phyloP scores from a whole-genome alignment of 345 rosid species.

The Lepidium aucheri region DNA sequence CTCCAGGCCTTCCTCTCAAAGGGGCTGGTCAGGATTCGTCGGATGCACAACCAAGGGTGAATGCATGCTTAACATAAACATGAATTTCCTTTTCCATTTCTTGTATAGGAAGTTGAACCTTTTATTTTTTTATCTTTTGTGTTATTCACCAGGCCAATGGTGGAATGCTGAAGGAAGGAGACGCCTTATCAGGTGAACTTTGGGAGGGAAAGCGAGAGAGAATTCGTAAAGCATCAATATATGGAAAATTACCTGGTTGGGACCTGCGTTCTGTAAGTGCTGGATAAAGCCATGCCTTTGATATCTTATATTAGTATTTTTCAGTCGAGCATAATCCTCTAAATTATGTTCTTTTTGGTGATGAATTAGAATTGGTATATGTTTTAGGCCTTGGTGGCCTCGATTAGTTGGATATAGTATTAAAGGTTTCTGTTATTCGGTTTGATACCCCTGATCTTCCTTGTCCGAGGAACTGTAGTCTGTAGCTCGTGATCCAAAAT shows the following conservation, averaged over 20 bases:
- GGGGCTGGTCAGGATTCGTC: conserved; percentile 98
- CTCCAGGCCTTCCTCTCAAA: conserved; percentile 96
- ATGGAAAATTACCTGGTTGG: conserved; percentile 91
- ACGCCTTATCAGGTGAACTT: conserved; percentile 92
- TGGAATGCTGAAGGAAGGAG: conserved; percentile 71
- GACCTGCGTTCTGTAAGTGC: conserved; percentile 96
- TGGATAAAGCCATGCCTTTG: conserved; percentile 8
- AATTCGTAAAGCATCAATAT: conserved; percentile 68
- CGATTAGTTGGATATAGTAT: neutral
- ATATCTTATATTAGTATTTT: neutral
- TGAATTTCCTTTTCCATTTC: neutral
- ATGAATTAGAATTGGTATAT: neutral
- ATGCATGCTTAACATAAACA: conserved; percentile 7
- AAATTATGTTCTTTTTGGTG: neutral
- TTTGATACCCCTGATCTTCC: neutral
- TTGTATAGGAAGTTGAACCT: neutral
- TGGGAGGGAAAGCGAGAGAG: conserved; percentile 90
- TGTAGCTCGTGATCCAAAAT: neutral
- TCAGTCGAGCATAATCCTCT: neutral
- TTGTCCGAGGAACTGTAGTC: neutral
- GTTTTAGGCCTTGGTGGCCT: neutral
- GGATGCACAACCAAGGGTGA: conserved; percentile 79
- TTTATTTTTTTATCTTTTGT: neutral
- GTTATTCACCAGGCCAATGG: conserved; percentile 60
- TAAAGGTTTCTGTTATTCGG: neutral